Percentiles rank a stretch among this genome's conserved stretches.
Evolutionary conservation across 148 eudicot genomes (phyloP).

Genomic region (Camellia japonica): DNA sequence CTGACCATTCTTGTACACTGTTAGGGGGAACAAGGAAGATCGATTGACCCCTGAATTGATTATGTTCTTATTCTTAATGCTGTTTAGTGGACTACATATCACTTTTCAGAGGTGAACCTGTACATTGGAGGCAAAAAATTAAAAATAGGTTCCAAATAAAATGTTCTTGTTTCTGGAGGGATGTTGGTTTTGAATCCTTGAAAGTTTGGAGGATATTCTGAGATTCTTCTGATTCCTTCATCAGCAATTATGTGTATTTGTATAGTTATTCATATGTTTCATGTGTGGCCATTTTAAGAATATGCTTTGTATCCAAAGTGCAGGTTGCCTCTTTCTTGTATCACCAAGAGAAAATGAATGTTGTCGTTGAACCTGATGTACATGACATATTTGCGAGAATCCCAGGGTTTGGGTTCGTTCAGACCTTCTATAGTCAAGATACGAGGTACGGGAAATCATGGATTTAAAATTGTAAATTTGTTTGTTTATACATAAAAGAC

Average conservation of each 20-base stretch:
- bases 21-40: neutral
- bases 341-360: conserved; percentile 87
- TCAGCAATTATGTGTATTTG: neutral
- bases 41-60: neutral
- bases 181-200: neutral
- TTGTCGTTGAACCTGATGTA: conserved; percentile 95
- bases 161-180: too few species aligned
- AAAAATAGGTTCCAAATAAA: neutral
- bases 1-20: neutral
- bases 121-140: neutral
- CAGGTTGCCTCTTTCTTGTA: conserved; percentile 90
- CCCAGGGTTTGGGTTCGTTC: conserved; percentile 97
- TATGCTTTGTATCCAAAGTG: conserved; percentile 13
- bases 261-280: neutral
- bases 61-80: neutral
- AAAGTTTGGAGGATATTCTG: neutral
- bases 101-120: neutral
- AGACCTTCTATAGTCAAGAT: conserved; percentile 97
- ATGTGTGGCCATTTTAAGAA: conserved; percentile 1
- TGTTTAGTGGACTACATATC: neutral
- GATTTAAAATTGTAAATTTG: neutral
- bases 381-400: conserved; percentile 96
- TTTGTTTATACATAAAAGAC: neutral
- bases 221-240: neutral
- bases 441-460: conserved; percentile 49